phyloP scores from a whole-genome alignment of 176 grass and related monocot species.

The Hsuehochloa calcarea region DNA sequence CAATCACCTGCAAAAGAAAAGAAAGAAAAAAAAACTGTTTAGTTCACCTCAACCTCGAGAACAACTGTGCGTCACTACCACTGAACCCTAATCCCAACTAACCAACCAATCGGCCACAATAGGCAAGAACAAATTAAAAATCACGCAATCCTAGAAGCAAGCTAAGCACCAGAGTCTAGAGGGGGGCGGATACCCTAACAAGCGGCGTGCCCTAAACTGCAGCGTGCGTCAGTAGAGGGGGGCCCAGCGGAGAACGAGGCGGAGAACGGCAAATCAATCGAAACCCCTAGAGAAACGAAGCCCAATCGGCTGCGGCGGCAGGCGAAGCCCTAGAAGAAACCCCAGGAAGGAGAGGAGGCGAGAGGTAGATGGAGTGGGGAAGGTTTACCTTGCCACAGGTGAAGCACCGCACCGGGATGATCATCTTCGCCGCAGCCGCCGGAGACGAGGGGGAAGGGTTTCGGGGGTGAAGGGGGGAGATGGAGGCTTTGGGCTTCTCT shows the following conservation, averaged over 20 bases:
- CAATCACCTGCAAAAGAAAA: slow-evolving; percentile 65
- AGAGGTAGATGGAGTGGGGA: background rate
- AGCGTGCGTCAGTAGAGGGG: background rate
- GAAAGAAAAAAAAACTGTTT: slow-evolving; percentile 10
- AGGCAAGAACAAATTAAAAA: background rate
- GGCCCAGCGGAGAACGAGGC: background rate
- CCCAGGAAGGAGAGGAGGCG: background rate
- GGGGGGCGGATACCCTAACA: background rate
- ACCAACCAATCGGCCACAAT: background rate
- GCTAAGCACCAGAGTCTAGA: background rate
- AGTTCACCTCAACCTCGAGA: background rate
- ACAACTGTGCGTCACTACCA: background rate
- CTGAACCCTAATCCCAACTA: background rate
- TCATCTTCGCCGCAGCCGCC: slow-evolving; percentile 64
- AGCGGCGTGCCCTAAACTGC: background rate
- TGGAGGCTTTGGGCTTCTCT: background rate
- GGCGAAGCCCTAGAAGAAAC: background rate
- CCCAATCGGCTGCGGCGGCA: background rate
- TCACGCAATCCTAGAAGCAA: background rate
- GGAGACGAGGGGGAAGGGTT: slow-evolving; percentile 18
- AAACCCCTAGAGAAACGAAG: background rate
- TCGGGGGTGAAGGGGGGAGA: background rate
- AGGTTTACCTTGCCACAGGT: slow-evolving; percentile 72
- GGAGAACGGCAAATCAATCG: background rate
- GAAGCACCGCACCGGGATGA: slow-evolving; percentile 96